phyloP scores from a whole-genome alignment of 345 rosid genomes.

The Punica granatum region DNA sequence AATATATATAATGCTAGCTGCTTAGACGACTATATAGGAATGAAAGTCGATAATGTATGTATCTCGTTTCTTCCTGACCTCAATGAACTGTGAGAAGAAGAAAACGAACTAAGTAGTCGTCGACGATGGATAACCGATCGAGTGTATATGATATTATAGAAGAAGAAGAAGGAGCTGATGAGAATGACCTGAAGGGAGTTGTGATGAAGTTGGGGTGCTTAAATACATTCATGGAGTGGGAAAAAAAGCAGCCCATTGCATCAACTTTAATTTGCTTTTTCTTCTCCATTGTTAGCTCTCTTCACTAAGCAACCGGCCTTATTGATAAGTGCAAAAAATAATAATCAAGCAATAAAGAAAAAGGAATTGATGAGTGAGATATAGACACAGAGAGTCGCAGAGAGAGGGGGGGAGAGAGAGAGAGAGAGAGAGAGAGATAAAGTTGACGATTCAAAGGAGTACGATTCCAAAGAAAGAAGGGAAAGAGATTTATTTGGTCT shows the following conservation, averaged over 20 bases:
- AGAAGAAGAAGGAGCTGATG: not conserved
- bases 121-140: too few relatives aligned
- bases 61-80: not conserved
- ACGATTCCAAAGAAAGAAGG: constrained; percentile 1
- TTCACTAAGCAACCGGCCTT: not conserved
- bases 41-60: not conserved
- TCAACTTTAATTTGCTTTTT: not conserved
- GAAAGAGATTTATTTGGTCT: not conserved
- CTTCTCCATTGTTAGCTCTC: not conserved
- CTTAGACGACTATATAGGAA: not conserved
- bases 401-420: not conserved
- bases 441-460: not conserved
- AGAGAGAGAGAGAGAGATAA: not conserved
- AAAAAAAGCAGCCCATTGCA: constrained; percentile 1
- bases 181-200: not conserved
- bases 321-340: not conserved
- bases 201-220: not conserved
- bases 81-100: not conserved
- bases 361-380: not conserved
- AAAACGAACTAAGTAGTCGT: too few relatives aligned
- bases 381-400: too few relatives aligned
- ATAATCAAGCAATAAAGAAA: not conserved
- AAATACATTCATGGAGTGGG: constrained; percentile 1
- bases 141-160: too few relatives aligned
- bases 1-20: not conserved